Evolutionary conservation across 257 asterid genomes (phyloP).

Genomic region (Scutellaria barbata): DNA sequence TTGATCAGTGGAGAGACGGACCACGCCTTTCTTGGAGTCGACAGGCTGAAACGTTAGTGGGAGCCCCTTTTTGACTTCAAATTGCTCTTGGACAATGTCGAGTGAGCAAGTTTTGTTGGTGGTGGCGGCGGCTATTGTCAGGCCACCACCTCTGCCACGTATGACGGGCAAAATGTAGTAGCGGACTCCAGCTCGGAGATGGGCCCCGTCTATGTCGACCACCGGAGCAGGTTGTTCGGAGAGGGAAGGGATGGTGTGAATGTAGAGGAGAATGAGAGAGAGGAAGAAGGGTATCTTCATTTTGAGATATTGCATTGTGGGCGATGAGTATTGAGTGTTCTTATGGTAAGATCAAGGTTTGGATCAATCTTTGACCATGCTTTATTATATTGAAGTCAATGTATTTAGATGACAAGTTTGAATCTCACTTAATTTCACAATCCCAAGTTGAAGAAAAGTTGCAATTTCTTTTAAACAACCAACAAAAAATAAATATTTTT

Average conservation of each 20-base stretch:
- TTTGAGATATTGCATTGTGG: background rate
- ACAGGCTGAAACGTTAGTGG: conserved; percentile 52
- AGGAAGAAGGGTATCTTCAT: conserved; percentile 35
- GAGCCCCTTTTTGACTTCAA: conserved; percentile 46
- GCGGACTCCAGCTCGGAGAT: conserved; percentile 39
- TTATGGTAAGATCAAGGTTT: too few species aligned
- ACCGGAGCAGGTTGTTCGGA: conserved; percentile 43
- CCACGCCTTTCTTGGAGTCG: conserved; percentile 39
- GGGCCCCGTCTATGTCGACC: conserved; percentile 45
- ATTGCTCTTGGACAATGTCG: conserved; percentile 53
- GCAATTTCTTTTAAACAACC: too few species aligned
- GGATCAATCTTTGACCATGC: too few species aligned
- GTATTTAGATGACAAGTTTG: too few species aligned
- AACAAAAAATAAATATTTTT: too few species aligned
- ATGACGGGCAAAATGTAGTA: conserved; percentile 56
- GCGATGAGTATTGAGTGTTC: background rate
- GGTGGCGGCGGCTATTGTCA: conserved; percentile 43
- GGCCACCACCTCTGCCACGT: conserved; percentile 75
- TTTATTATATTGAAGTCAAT: too few species aligned
- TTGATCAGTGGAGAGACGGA: conserved; percentile 50
- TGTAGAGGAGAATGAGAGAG: conserved; percentile 33
- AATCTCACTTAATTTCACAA: too few species aligned
- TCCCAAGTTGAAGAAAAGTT: too few species aligned
- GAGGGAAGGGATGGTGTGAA: conserved; percentile 8
- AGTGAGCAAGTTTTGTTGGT: conserved; percentile 50